Evolutionary conservation across 177 flowering plant species (phyloP).

Genomic region (Vitis hybrid): DNA sequence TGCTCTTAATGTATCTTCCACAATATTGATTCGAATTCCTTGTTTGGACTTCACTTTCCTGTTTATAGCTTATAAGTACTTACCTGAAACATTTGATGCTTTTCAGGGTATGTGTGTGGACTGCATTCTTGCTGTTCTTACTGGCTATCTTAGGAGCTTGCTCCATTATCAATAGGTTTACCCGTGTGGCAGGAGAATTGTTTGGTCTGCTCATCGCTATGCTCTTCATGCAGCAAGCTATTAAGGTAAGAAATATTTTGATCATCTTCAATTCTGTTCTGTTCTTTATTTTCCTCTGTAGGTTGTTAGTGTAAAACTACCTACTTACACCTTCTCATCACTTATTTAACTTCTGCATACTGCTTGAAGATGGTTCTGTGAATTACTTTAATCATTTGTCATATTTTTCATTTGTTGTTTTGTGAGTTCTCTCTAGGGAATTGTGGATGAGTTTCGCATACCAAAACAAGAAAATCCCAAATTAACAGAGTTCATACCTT

Average conservation of each 20-base stretch:
- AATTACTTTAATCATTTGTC: neutral
- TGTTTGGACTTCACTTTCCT: neutral
- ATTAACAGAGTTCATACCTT: conserved; percentile 51
- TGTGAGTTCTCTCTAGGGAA: conserved; percentile 47
- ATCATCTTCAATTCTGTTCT: neutral
- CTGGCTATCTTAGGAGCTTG: conserved; percentile 83
- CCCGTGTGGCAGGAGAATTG: conserved; percentile 91
- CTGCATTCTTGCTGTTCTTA: conserved; percentile 67
- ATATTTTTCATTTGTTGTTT: neutral
- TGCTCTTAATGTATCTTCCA: neutral
- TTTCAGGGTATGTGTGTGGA: conserved; percentile 89
- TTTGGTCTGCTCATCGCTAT: conserved; percentile 94
- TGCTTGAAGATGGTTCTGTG: no score
- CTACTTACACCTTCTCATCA: no score
- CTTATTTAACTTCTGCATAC: no score
- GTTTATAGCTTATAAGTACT: neutral
- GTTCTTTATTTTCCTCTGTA: neutral
- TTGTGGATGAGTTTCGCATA: conserved; percentile 85
- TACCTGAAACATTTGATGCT: neutral
- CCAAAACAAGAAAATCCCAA: conserved; percentile 59
- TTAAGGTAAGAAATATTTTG: conserved; percentile 49
- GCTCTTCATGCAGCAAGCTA: conserved; percentile 99
- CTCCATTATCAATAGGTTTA: conserved; percentile 88
- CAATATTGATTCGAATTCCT: neutral
- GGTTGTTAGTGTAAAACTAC: no score